A percentile compares a stretch with the other conserved stretches of the same genome.
Evolutionary conservation across 108 stramenopile genomes (phyloP).

Genomic region (Pseudonitzschia pungens): DNA sequence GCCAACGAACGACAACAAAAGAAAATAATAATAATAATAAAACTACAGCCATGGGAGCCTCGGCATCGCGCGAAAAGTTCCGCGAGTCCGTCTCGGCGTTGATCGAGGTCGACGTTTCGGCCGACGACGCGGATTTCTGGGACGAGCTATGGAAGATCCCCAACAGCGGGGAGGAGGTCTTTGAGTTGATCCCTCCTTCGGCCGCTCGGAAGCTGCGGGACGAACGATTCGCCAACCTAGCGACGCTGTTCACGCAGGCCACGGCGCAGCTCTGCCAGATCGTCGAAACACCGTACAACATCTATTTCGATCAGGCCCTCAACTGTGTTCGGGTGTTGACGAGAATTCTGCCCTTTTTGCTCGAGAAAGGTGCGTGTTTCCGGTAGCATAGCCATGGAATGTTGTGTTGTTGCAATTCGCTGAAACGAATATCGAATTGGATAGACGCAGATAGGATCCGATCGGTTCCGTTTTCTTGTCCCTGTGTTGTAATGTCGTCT

Average conservation of each 20-base stretch:
- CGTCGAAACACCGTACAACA: conserved; percentile 93
- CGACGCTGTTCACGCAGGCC: conserved; percentile 90
- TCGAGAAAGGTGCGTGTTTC: conserved; percentile 72
- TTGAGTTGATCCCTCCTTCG: conserved; percentile 83
- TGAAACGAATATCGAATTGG: neutral
- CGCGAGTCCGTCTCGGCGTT: conserved; percentile 72
- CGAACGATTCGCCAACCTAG: conserved; percentile 82
- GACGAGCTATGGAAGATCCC: conserved; percentile 93
- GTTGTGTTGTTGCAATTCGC: too few relatives aligned
- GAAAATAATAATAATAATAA: neutral
- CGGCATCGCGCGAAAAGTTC: conserved; percentile 88
- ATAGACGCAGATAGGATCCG: neutral
- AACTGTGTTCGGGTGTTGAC: conserved; percentile 93
- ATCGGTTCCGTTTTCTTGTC: neutral
- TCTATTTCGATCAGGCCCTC: conserved; percentile 92
- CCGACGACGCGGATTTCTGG: conserved; percentile 91
- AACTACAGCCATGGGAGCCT: conserved; percentile 75
- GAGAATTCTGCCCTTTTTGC: conserved; percentile 86
- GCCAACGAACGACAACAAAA: neutral
- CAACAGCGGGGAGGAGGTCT: conserved; percentile 80
- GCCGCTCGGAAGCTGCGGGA: conserved; percentile 66
- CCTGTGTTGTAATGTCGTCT: neutral
- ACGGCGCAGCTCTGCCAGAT: conserved; percentile 94
- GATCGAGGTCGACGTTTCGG: conserved; percentile 67
- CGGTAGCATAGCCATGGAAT: neutral